These are phyloP conservation scores for Neocatenulostroma microsporum DNA, from an alignment of 2,329 filamentous ascomycete species.

Conservation along the genomic window DNA sequence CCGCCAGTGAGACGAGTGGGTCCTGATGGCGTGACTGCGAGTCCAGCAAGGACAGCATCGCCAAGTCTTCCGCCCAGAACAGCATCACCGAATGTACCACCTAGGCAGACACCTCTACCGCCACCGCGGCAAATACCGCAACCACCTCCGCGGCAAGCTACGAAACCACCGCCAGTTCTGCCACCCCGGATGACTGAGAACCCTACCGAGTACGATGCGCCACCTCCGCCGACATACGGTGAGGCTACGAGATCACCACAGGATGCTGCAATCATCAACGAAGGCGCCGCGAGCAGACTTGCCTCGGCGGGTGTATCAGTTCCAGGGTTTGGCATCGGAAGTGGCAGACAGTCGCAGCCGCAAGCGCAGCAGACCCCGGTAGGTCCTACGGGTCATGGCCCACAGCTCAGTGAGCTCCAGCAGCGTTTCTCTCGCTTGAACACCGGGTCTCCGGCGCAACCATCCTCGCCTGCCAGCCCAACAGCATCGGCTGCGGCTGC, in stretches of 20 bases:
- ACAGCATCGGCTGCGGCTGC: constrained; percentile 25
- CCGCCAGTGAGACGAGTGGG: constrained; percentile 52
- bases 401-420: constrained; percentile 59
- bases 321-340: constrained; percentile 65
- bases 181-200: constrained; percentile 59
- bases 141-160: constrained; percentile 20
- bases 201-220: constrained; percentile 36
- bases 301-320: constrained; percentile 70
- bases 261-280: constrained; percentile 39
- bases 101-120: constrained; percentile 17
- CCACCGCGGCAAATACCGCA: neutral
- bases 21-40: constrained; percentile 17
- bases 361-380: constrained; percentile 19
- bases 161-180: constrained; percentile 53
- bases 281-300: constrained; percentile 58
- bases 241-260: constrained; percentile 29
- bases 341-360: constrained; percentile 15
- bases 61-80: constrained; percentile 17
- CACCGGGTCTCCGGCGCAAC: constrained; percentile 23
- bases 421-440: constrained; percentile 53
- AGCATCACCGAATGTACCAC: constrained; percentile 17
- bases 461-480: constrained; percentile 17
- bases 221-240: constrained; percentile 44
- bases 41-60: constrained; percentile 20
- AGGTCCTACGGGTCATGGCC: constrained; percentile 9